Conservation (phyloP, 257 asterid species). For the Forsythia viridissima region DNA sequence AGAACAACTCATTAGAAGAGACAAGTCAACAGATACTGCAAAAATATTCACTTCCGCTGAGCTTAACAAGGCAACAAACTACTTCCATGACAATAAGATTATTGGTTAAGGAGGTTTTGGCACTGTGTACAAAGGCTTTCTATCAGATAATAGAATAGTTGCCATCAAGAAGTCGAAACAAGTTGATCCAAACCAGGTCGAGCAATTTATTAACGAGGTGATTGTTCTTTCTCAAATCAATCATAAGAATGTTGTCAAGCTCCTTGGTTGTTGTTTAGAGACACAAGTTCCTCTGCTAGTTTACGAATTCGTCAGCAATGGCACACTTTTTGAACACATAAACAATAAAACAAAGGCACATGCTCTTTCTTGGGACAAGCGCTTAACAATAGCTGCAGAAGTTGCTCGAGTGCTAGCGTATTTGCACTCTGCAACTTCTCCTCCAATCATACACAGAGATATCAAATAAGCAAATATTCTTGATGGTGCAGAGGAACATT, state of each 20-base stretch:
- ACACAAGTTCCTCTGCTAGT: conserved; percentile 26
- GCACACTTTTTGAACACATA: conserved; percentile 24
- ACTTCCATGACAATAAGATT: conserved; percentile 13
- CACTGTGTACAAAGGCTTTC: neutral
- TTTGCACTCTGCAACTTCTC: conserved; percentile 28
- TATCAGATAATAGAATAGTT: neutral
- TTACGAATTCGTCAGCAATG: conserved; percentile 18
- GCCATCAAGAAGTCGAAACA: neutral
- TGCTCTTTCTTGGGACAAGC: conserved; percentile 11
- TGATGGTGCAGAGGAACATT: conserved; percentile 37
- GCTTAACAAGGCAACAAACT: conserved; percentile 24
- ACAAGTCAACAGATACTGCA: neutral
- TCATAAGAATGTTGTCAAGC: conserved; percentile 22
- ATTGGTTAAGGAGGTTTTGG: conserved; percentile 25
- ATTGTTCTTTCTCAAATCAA: conserved; percentile 27
- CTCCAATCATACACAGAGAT: conserved; percentile 34
- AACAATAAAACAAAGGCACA: conserved; percentile 9
- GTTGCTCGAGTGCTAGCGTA: conserved; percentile 22
- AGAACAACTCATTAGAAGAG: conserved; percentile 16
- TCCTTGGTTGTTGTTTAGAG: conserved; percentile 27
- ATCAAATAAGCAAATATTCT: conserved; percentile 16
- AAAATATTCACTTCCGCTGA: conserved; percentile 9
- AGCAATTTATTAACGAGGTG: conserved; percentile 28
- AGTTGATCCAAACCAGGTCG: conserved; percentile 9
- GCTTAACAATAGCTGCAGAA: conserved; percentile 23